Evolutionary conservation across 257 asterid species (phyloP).

Genomic region (Gentiana straminea): DNA sequence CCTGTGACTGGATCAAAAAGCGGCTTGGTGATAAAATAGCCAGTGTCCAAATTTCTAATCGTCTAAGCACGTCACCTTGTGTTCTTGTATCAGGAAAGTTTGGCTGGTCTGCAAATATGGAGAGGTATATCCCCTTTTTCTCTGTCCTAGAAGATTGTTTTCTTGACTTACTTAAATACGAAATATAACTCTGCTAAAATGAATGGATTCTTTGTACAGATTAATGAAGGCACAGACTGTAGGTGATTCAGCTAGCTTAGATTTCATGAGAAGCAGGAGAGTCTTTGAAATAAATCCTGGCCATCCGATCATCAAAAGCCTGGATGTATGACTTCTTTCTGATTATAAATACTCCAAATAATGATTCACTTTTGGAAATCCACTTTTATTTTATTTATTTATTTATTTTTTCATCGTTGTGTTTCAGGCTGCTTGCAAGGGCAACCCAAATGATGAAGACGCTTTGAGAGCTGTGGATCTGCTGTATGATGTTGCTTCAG

Average conservation of each 20-base stretch:
- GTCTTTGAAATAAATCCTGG: conserved; percentile 91
- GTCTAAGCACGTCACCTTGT: conserved; percentile 88
- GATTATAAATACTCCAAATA: conserved; percentile 1
- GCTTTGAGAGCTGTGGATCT: conserved; percentile 93
- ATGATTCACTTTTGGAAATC: background rate
- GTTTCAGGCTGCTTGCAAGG: conserved; percentile 70
- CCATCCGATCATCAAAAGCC: conserved; percentile 75
- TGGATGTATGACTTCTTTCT: conserved; percentile 38
- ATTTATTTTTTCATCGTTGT: conserved; percentile 1
- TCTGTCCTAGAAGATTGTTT: background rate
- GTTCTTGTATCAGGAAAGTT: conserved; percentile 96
- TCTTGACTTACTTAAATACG: background rate
- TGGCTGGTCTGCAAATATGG: conserved; percentile 99
- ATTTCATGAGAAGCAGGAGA: conserved; percentile 85
- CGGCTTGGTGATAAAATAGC: conserved; percentile 77
- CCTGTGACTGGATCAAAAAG: conserved; percentile 90
- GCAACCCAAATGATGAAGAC: conserved; percentile 72
- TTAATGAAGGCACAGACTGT: conserved; percentile 87
- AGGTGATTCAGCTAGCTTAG: conserved; percentile 66
- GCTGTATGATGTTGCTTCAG: conserved; percentile 74
- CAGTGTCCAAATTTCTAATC: conserved; percentile 83
- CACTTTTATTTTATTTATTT: background rate
- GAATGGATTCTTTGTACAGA: conserved; percentile 36
- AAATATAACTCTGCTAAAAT: background rate
- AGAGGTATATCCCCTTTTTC: conserved; percentile 38